Evolutionary conservation across 441 rosid genomes (phyloP), one percentile per base, ranked within the genome.

Genomic region (Brassica balearica): DNA sequence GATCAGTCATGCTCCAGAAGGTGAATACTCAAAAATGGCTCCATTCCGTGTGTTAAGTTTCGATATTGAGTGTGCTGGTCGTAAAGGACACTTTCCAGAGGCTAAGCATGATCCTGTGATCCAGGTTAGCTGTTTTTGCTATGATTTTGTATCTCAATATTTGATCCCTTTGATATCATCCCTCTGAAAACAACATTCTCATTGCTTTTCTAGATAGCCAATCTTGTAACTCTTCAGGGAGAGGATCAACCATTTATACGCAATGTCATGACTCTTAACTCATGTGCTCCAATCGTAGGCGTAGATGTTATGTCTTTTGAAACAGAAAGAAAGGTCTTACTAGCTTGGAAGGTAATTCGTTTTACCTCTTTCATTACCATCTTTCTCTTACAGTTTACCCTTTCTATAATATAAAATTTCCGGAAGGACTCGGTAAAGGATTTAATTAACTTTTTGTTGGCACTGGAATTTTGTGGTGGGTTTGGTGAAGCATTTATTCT

Each of bases 1-100:
- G 88, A 85, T 94, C 75, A 94, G 99, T 88, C 95, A 88, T 86
- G 83, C 86, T 17, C 88, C 95, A 5, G 98, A 96, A 86, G 98
- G 99, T 15, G 96, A 89, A 69, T 94, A 86, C 84, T 94, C 97
- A 48, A 96, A 94, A 85, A 94, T 96, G 98, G 99, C 99, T 81
- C 99, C 99, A 25, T 94, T 96, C 81, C 97, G 99, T 68, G 84
- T 96, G 68, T 85, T 96, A 80, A 96, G 98, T 89, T 96, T 96
- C 84, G 99, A 96, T 78, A 96, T 96, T 60, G 98, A 96, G 87
- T 96, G 98, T 83, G 98, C 99, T 55, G 99, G 99, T 59, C 98
- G 96, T 71, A 96, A 94, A 86, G 99, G 99, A 70, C 98, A 96
- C 82, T 96, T 96, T 87, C 99, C 99, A 2, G 99, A 96, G 91